Base-by-base conservation (phyloP, 768 basidiomycete genomes). In the Hysterangium stoloniferum region DNA sequence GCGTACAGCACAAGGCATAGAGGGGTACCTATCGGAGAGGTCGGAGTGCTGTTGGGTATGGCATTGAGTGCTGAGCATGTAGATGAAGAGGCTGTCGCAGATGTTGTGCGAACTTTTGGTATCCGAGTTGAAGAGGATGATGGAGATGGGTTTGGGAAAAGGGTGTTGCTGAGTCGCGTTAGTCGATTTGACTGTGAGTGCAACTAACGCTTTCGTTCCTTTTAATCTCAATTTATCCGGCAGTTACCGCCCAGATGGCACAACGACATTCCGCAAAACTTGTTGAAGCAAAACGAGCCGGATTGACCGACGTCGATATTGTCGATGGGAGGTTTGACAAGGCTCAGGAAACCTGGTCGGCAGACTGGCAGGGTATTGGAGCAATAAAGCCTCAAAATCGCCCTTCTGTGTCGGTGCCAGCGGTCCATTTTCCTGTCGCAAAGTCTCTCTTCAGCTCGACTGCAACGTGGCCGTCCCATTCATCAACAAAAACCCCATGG, bases 211-310 rank as follows among this genome's bases (percentile, higher is more conserved):
- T 63, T 11, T 8, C 15, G 12, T 15, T 41, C 61, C 15, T 57
- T 62, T 1, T 61, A 63, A 38, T 52, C 55, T 20, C 56, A 56
- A 20, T 56, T 68, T 4, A 65, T 59, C 45, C 59, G 62, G 48
- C 60, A 19, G 64, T 60, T 2, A 27, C 40, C 8, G 29, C 20
- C 9, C 48, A 54, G 42, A 50, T 49, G 32, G 12, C 48, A 25
- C 48, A 49, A 22, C 38, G 36, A 5, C 53, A 48, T 20, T 51
- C 49, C 17, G 24, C 19, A 19, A 51, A 28, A 1, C 49, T 51
- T 47, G 85, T 88, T 31, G 85, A 86, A 57, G 63, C 64, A 22
- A 77, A 89, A 52, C 72, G 78, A 46, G 79, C 74, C 1, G 73
- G 72, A 17, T 64, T 86, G 41, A 65, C 69, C 20, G 70, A 79